phyloP scores from a whole-genome alignment of 352 stramenopile genomes.

The Pseudoperonospora humuli region DNA sequence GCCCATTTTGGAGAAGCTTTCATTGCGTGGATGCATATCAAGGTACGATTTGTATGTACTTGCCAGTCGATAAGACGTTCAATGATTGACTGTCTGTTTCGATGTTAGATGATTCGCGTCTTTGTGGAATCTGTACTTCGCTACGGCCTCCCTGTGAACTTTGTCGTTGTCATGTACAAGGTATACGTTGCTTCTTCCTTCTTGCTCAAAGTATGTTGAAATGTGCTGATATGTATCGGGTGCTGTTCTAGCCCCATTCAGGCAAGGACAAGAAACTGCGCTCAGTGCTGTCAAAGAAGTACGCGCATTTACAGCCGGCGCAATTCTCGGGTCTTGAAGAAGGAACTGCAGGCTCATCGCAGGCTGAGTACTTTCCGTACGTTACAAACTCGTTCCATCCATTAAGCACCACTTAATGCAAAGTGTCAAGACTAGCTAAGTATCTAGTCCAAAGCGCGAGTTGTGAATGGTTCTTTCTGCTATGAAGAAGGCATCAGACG shows the following conservation, averaged over 20 bases:
- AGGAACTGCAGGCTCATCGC: constrained; percentile 37
- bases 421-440: constrained; percentile 1
- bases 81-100: constrained; percentile 1
- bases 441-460: not conserved
- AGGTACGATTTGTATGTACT: constrained; percentile 62
- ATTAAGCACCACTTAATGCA: constrained; percentile 28
- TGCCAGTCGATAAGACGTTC: not conserved
- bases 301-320: constrained; percentile 74
- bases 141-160: constrained; percentile 96
- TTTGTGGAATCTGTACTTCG: constrained; percentile 97
- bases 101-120: constrained; percentile 81
- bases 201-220: not conserved
- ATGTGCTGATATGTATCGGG: not conserved
- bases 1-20: constrained; percentile 97
- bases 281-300: constrained; percentile 73
- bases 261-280: constrained; percentile 83
- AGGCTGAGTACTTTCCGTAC: constrained; percentile 79
- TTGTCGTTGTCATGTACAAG: constrained; percentile 81
- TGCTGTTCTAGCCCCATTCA: constrained; percentile 38
- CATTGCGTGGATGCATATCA: constrained; percentile 98
- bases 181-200: constrained; percentile 28
- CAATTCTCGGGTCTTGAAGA: constrained; percentile 80
- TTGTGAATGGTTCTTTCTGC: constrained; percentile 10
- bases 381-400: constrained; percentile 76
- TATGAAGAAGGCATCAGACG: constrained; percentile 2